Evolutionary conservation across 1,284 basidiomycete species (phyloP), one percentile per base, ranked within the genome.

Genomic region (Tilletiopsis washingtonensis): DNA sequence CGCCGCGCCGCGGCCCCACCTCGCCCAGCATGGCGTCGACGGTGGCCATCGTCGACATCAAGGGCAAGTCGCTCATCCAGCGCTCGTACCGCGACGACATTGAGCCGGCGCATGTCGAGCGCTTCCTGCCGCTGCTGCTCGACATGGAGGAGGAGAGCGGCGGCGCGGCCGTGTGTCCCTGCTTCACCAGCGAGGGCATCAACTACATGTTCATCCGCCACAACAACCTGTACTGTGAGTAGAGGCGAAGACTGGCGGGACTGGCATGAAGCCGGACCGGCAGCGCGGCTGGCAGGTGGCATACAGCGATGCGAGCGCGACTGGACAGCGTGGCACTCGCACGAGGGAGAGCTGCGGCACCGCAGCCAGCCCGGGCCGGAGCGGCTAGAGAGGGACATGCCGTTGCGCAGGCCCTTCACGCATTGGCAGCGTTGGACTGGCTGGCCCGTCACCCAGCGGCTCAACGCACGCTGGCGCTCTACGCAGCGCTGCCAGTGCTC

Each of bases 191-290:
- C 40, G 68, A 66, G 42, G 71, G 65, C 43, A 63, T 98, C 76
- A 97, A 97, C 76, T 98, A 93, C 77, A 88, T 97, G 85, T 91
- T 97, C 74, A 94, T 98, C 69, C 81, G 93, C 34, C 93, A 97
- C 76, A 94, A 91, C 56, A 98, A 98, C 75, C 79, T 98, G 7
- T 98, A 98, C 74, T 79, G 91, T 94, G 71, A 70, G 89, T 32
- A 40, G 25, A 15, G 29, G 12, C 9, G 29, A 40, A 12, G 6
- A 39, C 19, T 14, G 3, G 15, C 25, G 21, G 3, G 19, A 12
- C 40, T 21, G 14, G 1, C 3, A 19, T 34, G n/a, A n/a, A n/a
- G n/a, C n/a, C n/a, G n/a, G n/a, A n/a, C n/a, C n/a, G n/a, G n/a
- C n/a, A n/a, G n/a, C n/a, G n/a, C n/a, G n/a, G n/a, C n/a, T n/a